Evolutionary conservation across 306 rosid species (phyloP).

Genomic region (Oxytropis ochrocephala): DNA sequence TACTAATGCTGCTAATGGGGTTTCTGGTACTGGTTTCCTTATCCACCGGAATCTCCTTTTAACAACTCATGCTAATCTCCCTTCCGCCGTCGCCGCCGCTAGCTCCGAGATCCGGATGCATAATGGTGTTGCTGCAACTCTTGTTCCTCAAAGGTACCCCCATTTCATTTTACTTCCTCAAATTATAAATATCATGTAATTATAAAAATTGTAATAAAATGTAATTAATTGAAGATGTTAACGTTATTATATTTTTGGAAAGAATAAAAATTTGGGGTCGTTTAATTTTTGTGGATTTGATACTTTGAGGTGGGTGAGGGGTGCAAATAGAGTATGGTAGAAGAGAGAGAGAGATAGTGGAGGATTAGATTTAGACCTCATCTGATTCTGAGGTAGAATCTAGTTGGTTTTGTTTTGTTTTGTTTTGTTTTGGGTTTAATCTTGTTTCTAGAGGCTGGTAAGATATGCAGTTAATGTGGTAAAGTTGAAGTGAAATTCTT

Average conservation of each 20-base stretch:
- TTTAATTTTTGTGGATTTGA: not conserved
- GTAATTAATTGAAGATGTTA: not conserved
- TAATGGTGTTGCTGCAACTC: conserved; percentile 57
- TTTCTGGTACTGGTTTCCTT: conserved; percentile 49
- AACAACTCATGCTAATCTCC: conserved; percentile 83
- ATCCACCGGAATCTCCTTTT: conserved; percentile 83
- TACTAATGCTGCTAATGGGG: conserved; percentile 24
- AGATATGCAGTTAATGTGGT: conserved; percentile 2
- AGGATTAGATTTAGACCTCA: not conserved
- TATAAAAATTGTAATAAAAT: too few species aligned
- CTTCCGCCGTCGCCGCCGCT: conserved; percentile 62
- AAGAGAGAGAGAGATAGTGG: not conserved
- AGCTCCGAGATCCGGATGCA: conserved; percentile 78
- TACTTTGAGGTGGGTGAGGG: too few species aligned
- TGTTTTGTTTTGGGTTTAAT: not conserved
- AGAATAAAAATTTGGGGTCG: not conserved
- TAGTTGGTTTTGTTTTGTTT: too few species aligned
- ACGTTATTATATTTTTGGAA: not conserved
- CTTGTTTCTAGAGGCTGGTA: conserved; percentile 8
- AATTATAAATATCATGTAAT: not conserved
- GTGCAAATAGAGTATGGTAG: too few species aligned
- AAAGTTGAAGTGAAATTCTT: conserved; percentile 1
- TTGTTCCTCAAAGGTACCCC: conserved; percentile 35
- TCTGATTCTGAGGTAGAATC: not conserved
- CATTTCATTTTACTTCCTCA: not conserved